These are phyloP conservation scores for Pythium phragmiticola DNA, from an alignment of 352 stramenopile genomes.

Conservation along the genomic window DNA sequence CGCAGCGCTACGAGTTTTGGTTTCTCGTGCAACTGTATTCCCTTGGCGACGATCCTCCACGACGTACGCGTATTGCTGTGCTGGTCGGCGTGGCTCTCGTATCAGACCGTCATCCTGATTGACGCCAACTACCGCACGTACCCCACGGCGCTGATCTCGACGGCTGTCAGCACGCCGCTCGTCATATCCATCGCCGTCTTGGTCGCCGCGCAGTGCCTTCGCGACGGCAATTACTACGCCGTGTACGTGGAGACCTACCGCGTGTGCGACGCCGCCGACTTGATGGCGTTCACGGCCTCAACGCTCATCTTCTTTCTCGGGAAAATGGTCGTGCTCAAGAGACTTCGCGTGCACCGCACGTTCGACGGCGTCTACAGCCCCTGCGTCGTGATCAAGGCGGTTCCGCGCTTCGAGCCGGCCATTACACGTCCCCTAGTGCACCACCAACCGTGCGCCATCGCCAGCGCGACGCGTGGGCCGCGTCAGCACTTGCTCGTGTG, in stretches of 20 bases:
- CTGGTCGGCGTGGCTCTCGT: slow-evolving; percentile 4
- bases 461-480: neutral
- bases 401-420: neutral
- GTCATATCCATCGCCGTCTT: neutral
- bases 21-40: slow-evolving; percentile 18
- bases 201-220: neutral
- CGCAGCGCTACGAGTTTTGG: slow-evolving; percentile 18
- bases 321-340: slow-evolving; percentile 6
- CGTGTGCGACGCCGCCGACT: slow-evolving; percentile 8
- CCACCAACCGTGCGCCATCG: neutral
- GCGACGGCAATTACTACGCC: slow-evolving; percentile 11
- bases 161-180: slow-evolving; percentile 5
- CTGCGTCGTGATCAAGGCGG: slow-evolving; percentile 14
- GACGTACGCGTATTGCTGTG: neutral
- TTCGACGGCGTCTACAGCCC: slow-evolving; percentile 6
- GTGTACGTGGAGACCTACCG: neutral
- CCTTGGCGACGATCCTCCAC: slow-evolving; percentile 5
- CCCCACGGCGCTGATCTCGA: slow-evolving; percentile 8
- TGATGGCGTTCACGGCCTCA: slow-evolving; percentile 12
- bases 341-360: neutral
- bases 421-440: neutral
- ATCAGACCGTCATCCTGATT: slow-evolving; percentile 13
- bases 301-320: slow-evolving; percentile 15
- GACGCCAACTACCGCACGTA: slow-evolving; percentile 20
- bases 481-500: neutral